These are phyloP conservation scores for Pisolithus albus DNA, from an alignment of 768 basidiomycete genomes.

Conservation along the genomic window DNA sequence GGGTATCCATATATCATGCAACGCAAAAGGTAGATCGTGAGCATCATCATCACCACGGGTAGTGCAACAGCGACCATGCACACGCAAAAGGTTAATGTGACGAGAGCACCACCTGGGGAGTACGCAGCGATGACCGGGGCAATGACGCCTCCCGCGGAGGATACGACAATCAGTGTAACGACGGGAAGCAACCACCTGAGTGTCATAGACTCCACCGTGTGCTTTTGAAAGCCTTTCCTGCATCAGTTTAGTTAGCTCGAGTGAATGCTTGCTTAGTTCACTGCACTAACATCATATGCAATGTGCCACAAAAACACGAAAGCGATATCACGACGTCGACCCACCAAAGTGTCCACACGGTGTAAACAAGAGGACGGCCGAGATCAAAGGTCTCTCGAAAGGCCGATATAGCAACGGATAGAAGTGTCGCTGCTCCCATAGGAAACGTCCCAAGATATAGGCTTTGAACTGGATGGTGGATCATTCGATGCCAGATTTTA, in stretches of 20 bases:
- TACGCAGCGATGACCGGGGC: constrained; percentile 41
- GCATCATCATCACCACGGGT: constrained; percentile 55
- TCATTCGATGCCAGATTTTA: constrained; percentile 41
- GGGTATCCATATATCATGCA: constrained; percentile 53
- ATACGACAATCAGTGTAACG: constrained; percentile 64
- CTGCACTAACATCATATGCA: constrained; percentile 59
- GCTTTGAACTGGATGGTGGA: constrained; percentile 44
- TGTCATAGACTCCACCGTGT: constrained; percentile 50
- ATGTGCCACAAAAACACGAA: constrained; percentile 51
- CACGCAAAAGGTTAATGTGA: constrained; percentile 49
- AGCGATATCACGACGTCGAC: constrained; percentile 49
- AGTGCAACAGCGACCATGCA: constrained; percentile 53
- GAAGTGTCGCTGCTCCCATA: constrained; percentile 56
- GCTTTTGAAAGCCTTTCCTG: constrained; percentile 55
- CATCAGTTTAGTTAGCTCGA: neutral
- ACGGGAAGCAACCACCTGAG: constrained; percentile 71
- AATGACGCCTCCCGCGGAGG: constrained; percentile 59
- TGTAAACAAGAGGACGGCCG: constrained; percentile 18
- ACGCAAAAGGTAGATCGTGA: constrained; percentile 56
- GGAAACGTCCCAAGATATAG: constrained; percentile 45
- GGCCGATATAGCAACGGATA: constrained; percentile 34
- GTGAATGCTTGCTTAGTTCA: constrained; percentile 10
- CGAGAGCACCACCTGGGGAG: constrained; percentile 42
- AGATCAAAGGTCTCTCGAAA: too few species aligned
- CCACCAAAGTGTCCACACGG: constrained; percentile 68